Conservation (phyloP, 768 basidiomycete genomes). For the Lactifluus rugatus region DNA sequence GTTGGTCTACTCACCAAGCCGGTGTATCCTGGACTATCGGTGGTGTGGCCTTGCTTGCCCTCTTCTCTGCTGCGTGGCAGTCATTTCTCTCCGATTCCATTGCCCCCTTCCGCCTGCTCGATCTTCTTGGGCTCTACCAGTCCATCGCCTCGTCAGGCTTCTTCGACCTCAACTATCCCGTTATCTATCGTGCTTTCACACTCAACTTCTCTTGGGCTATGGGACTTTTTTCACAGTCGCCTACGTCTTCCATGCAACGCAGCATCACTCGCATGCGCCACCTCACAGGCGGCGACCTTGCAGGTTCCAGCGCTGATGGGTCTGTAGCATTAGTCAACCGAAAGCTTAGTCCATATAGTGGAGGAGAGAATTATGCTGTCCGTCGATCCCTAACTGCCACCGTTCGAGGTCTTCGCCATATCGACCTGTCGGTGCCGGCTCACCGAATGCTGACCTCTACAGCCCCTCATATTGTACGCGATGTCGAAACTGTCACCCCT, state of each 20-base stretch:
- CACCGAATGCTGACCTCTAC: not conserved
- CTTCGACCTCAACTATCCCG: constrained; percentile 80
- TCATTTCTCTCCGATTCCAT: constrained; percentile 48
- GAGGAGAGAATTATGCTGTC: not conserved
- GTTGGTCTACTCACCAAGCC: constrained; percentile 67
- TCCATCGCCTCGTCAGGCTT: constrained; percentile 71
- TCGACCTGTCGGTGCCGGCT: constrained; percentile 15
- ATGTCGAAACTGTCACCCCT: constrained; percentile 58
- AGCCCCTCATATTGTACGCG: constrained; percentile 18
- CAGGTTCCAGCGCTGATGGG: constrained; percentile 47
- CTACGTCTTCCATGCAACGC: constrained; percentile 51
- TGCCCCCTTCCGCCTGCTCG: constrained; percentile 68
- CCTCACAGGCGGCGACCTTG: constrained; percentile 68
- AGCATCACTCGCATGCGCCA: constrained; percentile 79
- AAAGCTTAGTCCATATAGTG: constrained; percentile 69
- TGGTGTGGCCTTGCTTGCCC: constrained; percentile 50
- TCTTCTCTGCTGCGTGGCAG: constrained; percentile 44
- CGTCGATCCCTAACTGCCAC: constrained; percentile 8
- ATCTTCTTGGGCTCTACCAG: constrained; percentile 77
- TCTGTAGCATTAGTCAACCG: constrained; percentile 74
- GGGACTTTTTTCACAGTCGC: constrained; percentile 53
- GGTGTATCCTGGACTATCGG: constrained; percentile 75
- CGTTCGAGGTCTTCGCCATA: constrained; percentile 18
- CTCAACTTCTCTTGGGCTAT: constrained; percentile 87
- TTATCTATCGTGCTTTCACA: constrained; percentile 68